These are phyloP conservation scores for Helenozyma baotianmanensis DNA, from an alignment of 805 yeast genomes.

Conservation along the genomic window DNA sequence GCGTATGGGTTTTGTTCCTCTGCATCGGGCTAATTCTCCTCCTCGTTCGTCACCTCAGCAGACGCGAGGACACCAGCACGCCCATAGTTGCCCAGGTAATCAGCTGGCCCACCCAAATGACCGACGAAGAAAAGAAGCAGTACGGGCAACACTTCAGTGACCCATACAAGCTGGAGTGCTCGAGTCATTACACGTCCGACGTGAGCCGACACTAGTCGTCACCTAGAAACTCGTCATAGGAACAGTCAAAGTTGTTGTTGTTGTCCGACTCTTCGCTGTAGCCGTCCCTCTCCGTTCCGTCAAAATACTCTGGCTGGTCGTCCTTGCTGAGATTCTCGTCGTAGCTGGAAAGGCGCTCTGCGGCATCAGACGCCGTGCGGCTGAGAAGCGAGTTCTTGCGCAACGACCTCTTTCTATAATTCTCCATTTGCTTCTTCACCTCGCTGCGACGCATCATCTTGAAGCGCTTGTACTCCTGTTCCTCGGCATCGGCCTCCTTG, in stretches of 20 bases:
- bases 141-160: slow-evolving; percentile 10
- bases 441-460: slow-evolving; percentile 9
- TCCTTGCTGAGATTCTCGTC: slow-evolving; percentile 33
- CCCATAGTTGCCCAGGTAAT: slow-evolving; percentile 2
- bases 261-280: slow-evolving; percentile 33
- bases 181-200: not conserved
- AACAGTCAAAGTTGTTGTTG: slow-evolving; percentile 27
- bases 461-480: slow-evolving; percentile 12
- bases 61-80: not conserved
- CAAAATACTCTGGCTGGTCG: slow-evolving; percentile 38
- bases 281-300: slow-evolving; percentile 24
- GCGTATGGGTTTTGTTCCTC: slow-evolving; percentile 46
- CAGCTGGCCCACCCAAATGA: slow-evolving; percentile 10
- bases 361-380: slow-evolving; percentile 9
- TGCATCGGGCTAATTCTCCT: slow-evolving; percentile 29
- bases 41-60: not conserved
- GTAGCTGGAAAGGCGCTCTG: slow-evolving; percentile 14
- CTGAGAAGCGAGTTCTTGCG: not conserved
- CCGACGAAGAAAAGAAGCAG: slow-evolving; percentile 4
- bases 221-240: slow-evolving; percentile 32
- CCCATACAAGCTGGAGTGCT: slow-evolving; percentile 2
- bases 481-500: slow-evolving; percentile 4
- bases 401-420: not conserved
- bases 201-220: not conserved
- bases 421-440: not conserved